Evolutionary conservation across 306 rosid genomes (phyloP).

Genomic region (Quercus berberidifolia): DNA sequence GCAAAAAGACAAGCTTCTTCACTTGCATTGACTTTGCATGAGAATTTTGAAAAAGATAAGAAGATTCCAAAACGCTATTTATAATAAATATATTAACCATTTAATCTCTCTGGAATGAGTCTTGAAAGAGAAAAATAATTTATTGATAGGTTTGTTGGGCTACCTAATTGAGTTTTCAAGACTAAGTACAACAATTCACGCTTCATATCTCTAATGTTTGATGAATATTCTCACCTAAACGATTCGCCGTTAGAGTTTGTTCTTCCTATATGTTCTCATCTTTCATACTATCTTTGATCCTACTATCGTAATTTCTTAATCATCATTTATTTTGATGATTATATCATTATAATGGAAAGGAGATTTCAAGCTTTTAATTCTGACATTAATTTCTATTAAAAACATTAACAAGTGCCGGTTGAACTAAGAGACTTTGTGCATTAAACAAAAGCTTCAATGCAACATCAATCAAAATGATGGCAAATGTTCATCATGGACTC

Average conservation of each 20-base stretch:
- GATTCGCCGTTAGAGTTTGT: not conserved
- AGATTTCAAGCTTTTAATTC: too few species aligned
- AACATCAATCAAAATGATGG: too few species aligned
- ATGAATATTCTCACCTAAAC: not conserved
- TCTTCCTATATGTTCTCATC: not conserved
- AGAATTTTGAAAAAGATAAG: not conserved
- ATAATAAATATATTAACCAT: not conserved
- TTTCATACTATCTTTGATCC: not conserved
- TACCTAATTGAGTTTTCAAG: slow-evolving; percentile 7
- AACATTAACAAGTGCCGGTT: too few species aligned
- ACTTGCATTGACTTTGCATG: slow-evolving; percentile 19
- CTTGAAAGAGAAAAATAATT: not conserved
- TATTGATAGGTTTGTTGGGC: slow-evolving; percentile 12
- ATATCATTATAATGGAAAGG: too few species aligned
- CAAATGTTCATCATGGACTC: too few species aligned
- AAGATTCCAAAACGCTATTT: not conserved
- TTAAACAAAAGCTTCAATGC: too few species aligned
- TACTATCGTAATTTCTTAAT: too few species aligned
- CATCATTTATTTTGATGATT: too few species aligned
- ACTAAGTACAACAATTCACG: not conserved
- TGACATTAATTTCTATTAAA: too few species aligned
- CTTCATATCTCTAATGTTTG: not conserved
- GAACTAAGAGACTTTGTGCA: too few species aligned
- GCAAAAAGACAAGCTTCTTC: slow-evolving; percentile 14
- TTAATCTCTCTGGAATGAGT: not conserved